Conservation (phyloP, 768 basidiomycete genomes). For the Lanmaoa pseudosensibilis region DNA sequence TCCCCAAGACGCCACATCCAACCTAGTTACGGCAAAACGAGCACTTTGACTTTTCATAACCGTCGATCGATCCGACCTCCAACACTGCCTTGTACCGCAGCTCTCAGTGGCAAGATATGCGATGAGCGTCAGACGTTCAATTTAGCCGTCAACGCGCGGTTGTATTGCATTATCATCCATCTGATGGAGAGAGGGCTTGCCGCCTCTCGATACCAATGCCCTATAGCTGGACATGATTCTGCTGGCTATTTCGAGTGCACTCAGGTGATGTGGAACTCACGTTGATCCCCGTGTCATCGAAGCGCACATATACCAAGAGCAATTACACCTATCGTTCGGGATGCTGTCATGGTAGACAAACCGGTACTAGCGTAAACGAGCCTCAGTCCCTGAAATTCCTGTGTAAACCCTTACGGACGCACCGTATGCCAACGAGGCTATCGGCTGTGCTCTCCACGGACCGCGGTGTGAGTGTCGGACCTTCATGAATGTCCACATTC, state of each 20-base stretch:
- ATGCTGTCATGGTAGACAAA: conserved; percentile 31
- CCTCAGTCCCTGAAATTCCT: conserved; percentile 25
- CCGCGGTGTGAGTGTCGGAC: conserved; percentile 19
- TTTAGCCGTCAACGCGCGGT: conserved; percentile 4
- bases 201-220: conserved; percentile 13
- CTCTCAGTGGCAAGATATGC: conserved; percentile 1
- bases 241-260: conserved; percentile 17
- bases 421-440: conserved; percentile 20
- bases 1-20: background rate
- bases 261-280: conserved; percentile 19
- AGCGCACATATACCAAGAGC: conserved; percentile 16
- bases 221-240: conserved; percentile 12
- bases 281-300: conserved; percentile 29
- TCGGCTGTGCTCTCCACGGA: conserved; percentile 26
- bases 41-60: background rate
- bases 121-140: conserved; percentile 4
- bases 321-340: conserved; percentile 19
- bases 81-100: conserved; percentile 18
- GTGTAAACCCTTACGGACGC: conserved; percentile 13
- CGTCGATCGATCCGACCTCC: conserved; percentile 4
- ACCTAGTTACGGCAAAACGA: conserved; percentile 2
- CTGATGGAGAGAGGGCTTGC: conserved; percentile 1
- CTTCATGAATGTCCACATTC: conserved; percentile 6
- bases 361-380: conserved; percentile 16
- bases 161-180: background rate